Evolutionary conservation across 495 filamentous ascomycete genomes (phyloP).

Genomic region (Penicillium canariense): DNA sequence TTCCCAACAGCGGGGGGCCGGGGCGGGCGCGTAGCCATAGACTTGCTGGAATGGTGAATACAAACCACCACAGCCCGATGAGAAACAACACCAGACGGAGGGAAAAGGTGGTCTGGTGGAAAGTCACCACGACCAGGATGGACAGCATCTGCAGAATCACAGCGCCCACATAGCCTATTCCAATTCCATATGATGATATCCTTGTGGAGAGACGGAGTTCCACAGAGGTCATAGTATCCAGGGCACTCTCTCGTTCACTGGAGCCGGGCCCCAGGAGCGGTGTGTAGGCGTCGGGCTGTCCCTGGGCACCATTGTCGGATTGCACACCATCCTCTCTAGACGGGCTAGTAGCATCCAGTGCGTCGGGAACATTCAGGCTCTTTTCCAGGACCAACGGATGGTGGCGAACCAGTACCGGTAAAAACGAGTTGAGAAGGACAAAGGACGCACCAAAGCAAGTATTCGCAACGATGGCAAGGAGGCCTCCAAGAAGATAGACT

Average conservation of each 20-base stretch:
- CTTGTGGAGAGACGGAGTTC: conserved; percentile 75
- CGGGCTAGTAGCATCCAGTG: background rate
- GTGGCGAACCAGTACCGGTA: conserved; percentile 76
- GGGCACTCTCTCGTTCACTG: conserved; percentile 14
- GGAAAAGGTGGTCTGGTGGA: conserved; percentile 72
- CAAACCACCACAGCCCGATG: conserved; percentile 91
- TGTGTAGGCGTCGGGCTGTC: conserved; percentile 31
- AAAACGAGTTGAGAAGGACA: conserved; percentile 79
- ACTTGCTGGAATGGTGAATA: conserved; percentile 85
- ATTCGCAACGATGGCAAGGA: conserved; percentile 87
- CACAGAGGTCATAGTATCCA: conserved; percentile 42
- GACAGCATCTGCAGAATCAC: conserved; percentile 75
- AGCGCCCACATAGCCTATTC: conserved; percentile 84
- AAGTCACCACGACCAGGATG: conserved; percentile 66
- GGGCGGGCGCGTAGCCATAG: conserved; percentile 89
- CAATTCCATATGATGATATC: conserved; percentile 87
- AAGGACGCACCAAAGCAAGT: conserved; percentile 86
- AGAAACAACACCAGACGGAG: conserved; percentile 81
- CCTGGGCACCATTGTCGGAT: background rate
- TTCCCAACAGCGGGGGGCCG: conserved; percentile 66
- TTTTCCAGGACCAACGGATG: conserved; percentile 53
- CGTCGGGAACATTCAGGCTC: background rate
- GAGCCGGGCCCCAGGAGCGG: conserved; percentile 24
- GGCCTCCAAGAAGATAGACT: conserved; percentile 73
- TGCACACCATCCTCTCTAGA: conserved; percentile 29